A percentile compares a stretch with the other conserved stretches of the same genome.
These are phyloP conservation scores for Mycosarcoma mackinlayi DNA, from an alignment of 1,284 basidiomycete genomes.

Conservation along the genomic window DNA sequence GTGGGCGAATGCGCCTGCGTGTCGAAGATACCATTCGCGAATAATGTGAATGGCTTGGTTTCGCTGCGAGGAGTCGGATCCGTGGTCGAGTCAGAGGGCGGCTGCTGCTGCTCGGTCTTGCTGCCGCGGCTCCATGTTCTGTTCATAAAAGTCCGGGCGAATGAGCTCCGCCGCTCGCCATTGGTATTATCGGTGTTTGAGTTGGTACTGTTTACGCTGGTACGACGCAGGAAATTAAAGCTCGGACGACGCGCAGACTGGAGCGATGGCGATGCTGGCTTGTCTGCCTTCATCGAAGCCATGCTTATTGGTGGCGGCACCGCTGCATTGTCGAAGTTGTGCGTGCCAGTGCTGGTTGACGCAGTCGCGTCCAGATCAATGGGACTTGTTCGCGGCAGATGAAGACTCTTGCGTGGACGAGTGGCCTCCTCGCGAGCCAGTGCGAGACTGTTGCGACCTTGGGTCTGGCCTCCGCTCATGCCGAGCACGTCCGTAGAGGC, in stretches of 20 bases:
- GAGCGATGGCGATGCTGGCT: conserved; percentile 25
- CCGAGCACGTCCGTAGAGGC: conserved; percentile 43
- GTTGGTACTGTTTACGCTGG: conserved; percentile 28
- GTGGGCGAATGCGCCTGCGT: background rate
- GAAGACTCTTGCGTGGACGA: conserved; percentile 36
- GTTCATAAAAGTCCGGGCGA: conserved; percentile 38
- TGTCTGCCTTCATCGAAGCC: conserved; percentile 11
- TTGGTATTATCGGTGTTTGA: conserved; percentile 16
- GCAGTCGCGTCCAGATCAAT: conserved; percentile 19
- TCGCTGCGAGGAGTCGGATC: conserved; percentile 9
- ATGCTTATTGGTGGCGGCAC: conserved; percentile 20
- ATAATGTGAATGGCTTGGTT: conserved; percentile 4
- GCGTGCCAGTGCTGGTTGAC: conserved; percentile 1
- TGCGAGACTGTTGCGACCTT: conserved; percentile 30
- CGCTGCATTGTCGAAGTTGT: conserved; percentile 1
- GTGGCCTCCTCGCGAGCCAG: conserved; percentile 35
- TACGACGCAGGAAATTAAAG: conserved; percentile 39
- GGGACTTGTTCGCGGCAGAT: conserved; percentile 24
- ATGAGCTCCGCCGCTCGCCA: conserved; percentile 28
- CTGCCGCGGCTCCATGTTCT: conserved; percentile 36
- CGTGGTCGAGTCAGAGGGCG: background rate
- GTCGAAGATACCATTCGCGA: conserved; percentile 38
- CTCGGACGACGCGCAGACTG: conserved; percentile 23
- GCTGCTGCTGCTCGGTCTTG: conserved; percentile 14
- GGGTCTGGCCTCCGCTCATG: conserved; percentile 1